Percentiles rank a stretch among this genome's conserved stretches.
Evolutionary conservation across 2,329 filamentous ascomycete species (phyloP).

Genomic region (Ophiostoma ips): DNA sequence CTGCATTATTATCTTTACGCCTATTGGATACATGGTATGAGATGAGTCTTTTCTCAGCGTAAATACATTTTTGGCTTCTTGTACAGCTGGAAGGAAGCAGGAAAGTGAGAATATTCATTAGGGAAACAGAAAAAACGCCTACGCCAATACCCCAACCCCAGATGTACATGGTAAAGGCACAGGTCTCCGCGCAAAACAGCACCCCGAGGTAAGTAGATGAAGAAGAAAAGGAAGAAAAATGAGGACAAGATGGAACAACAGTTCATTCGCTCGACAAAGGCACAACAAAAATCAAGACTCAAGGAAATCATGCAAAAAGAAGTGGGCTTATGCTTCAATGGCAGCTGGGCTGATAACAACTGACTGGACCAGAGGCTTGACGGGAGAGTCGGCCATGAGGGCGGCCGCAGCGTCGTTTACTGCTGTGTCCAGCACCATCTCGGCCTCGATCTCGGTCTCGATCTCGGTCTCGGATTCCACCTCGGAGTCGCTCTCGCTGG

Average conservation of each 20-base stretch:
- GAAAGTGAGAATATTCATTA: not conserved
- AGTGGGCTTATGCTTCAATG: too few relatives aligned
- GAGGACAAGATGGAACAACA: not conserved
- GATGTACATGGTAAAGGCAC: not conserved
- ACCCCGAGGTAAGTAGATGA: not conserved
- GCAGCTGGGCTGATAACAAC: not conserved
- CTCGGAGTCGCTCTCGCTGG: slow-evolving; percentile 5
- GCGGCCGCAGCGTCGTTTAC: too few relatives aligned
- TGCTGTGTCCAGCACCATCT: not conserved
- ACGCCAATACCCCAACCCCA: not conserved
- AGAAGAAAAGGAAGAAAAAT: not conserved
- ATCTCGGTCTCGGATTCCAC: not conserved
- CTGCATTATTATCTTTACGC: too few relatives aligned
- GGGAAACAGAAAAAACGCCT: not conserved
- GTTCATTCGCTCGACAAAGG: too few relatives aligned
- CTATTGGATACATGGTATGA: too few relatives aligned
- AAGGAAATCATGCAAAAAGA: too few relatives aligned
- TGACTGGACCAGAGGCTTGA: not conserved
- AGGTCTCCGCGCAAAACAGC: not conserved
- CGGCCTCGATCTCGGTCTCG: not conserved
- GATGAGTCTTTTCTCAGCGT: too few relatives aligned
- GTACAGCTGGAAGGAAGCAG: too few relatives aligned
- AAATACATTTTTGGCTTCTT: too few relatives aligned
- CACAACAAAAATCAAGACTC: too few relatives aligned
- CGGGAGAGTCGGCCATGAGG: not conserved